These are phyloP conservation scores for Metschnikowia lunata DNA, from an alignment of 805 yeast genomes.

Conservation along the genomic window DNA sequence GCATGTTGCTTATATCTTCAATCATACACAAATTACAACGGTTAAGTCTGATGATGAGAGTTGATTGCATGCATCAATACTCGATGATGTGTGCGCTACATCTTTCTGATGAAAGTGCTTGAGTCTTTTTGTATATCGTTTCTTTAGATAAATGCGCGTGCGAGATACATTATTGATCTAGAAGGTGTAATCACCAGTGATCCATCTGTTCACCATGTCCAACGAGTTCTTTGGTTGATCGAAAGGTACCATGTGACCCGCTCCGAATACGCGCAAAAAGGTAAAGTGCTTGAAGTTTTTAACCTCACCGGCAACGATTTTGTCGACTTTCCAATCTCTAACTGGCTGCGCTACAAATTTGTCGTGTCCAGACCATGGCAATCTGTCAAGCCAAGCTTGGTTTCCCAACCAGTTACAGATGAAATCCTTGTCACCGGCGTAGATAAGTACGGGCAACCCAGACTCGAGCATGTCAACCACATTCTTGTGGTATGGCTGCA, in stretches of 20 bases:
- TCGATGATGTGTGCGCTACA: no score
- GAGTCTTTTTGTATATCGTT: no score
- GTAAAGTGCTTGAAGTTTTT: slow-evolving; percentile 72
- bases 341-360: slow-evolving; percentile 42
- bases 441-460: slow-evolving; percentile 74
- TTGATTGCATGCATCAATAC: no score
- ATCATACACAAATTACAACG: no score
- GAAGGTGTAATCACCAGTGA: slow-evolving; percentile 51
- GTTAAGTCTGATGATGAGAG: no score
- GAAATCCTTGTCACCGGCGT: slow-evolving; percentile 93
- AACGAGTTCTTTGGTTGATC: slow-evolving; percentile 78
- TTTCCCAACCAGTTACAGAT: slow-evolving; percentile 94
- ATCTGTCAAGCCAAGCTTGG: slow-evolving; percentile 68
- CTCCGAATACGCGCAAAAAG: slow-evolving; percentile 78
- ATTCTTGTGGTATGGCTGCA: slow-evolving; percentile 79
- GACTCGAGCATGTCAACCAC: slow-evolving; percentile 59
- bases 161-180: background rate
- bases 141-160: no score
- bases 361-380: slow-evolving; percentile 23
- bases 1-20: no score
- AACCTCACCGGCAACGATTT: slow-evolving; percentile 55
- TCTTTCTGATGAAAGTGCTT: no score
- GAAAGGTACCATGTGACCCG: slow-evolving; percentile 95
- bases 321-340: slow-evolving; percentile 40
- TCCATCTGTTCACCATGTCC: slow-evolving; percentile 85